phyloP scores from a whole-genome alignment of 1,139 yeast genomes.

The Starmera stellimalicola region DNA sequence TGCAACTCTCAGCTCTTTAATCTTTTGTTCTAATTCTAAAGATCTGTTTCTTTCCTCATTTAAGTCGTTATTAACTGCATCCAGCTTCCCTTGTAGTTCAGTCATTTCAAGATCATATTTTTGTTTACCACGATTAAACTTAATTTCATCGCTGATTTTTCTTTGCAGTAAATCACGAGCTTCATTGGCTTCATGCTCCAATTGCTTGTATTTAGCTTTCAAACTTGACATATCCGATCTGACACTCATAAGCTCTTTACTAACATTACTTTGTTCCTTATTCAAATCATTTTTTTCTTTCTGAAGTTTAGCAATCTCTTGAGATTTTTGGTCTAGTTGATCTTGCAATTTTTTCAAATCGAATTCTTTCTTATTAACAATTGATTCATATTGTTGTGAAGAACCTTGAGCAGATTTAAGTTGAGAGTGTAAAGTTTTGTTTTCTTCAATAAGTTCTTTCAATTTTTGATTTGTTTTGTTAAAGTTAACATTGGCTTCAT shows the following conservation, averaged over 20 bases:
- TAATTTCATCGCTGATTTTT: constrained; percentile 30
- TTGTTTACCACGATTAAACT: constrained; percentile 30
- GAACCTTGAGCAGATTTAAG: constrained; percentile 28
- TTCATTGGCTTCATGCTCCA: constrained; percentile 30
- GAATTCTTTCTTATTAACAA: constrained; percentile 27
- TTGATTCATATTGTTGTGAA: constrained; percentile 26
- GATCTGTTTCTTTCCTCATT: constrained; percentile 14
- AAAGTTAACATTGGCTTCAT: constrained; percentile 24
- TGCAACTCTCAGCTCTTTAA: constrained; percentile 27
- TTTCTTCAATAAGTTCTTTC: constrained; percentile 39
- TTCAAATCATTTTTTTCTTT: constrained; percentile 20
- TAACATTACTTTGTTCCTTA: constrained; percentile 9
- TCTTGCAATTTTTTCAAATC: constrained; percentile 25
- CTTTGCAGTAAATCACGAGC: constrained; percentile 26
- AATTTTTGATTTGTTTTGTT: constrained; percentile 30
- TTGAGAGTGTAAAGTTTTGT: constrained; percentile 32
- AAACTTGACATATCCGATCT: constrained; percentile 15
- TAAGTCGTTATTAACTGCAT: constrained; percentile 16
- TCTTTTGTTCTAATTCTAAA: constrained; percentile 15
- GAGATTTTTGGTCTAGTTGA: constrained; percentile 18
- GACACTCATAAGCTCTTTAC: constrained; percentile 10
- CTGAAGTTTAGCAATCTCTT: constrained; percentile 18
- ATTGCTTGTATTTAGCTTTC: constrained; percentile 22
- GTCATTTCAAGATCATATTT: constrained; percentile 26
- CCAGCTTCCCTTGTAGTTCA: constrained; percentile 19